Base-by-base conservation (phyloP, 495 filamentous ascomycete genomes). In the Penicillium paradoxum region DNA sequence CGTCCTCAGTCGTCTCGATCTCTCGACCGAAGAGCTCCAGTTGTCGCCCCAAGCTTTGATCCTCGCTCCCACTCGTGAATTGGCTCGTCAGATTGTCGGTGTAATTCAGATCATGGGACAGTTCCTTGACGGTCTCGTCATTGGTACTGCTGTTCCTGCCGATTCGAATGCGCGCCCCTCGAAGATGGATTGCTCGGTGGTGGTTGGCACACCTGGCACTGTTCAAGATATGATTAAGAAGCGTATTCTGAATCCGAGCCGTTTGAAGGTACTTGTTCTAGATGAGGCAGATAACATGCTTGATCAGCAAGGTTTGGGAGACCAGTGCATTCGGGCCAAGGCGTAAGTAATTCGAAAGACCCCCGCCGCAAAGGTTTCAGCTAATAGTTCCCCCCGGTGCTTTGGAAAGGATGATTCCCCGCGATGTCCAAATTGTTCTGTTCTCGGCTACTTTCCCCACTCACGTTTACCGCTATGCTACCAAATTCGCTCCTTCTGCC, bases 211-310 rank as follows among this genome's bases (percentile, higher is more conserved):
- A 0, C 95, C 95, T 0, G 95, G 95, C 46, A 97, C 92, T 7
- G 88, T 91, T 15, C 83, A 87, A 76, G 91, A 96, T 68, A 74
- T 92, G 60, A 83, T 97, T 63, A 83, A 84, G 58, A 80, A 81
- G 52, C 80, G 83, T 48, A 77, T 82, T 56, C 77, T 96, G 53
- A 77, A 89, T 45, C 68, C 79, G 0, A 78, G 68, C 6, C 69
- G 83, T 22, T 68, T 96, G 44, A 85, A 83, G 70, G 79, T 95
- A 15, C 79, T 96, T 49, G 89, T 95, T 47, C 74, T 97, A 39
- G 91, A 97, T 65, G 91, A 97, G 68, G 91, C 91, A 29, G 91
- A 97, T 69, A 96, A 96, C 72, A 96, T 97, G 91, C 75, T 89
- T 4, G 95, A 97, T 58, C 85, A 89, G 70, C 89, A 96, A 71